Percentiles rank a stretch among this genome's conserved stretches.
Evolutionary conservation across 306 rosid genomes (phyloP).

Genomic region (Cucurbita maxima): DNA sequence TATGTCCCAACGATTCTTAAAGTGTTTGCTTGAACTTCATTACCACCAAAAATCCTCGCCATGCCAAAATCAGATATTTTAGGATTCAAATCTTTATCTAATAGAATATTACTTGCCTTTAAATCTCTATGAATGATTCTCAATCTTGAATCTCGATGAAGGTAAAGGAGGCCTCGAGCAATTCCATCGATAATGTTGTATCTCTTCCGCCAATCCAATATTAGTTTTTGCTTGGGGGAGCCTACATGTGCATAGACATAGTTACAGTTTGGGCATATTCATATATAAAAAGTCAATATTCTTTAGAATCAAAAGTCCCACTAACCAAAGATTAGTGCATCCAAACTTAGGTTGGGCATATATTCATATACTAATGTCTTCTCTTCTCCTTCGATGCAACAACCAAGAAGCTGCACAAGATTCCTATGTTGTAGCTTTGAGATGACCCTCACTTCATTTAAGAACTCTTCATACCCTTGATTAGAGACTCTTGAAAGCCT

Average conservation of each 20-base stretch:
- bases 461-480: conserved; percentile 31
- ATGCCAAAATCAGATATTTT: conserved; percentile 3
- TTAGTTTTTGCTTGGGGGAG: not conserved
- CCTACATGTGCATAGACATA: not conserved
- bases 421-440: conserved; percentile 40
- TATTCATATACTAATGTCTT: conserved; percentile 28
- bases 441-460: conserved; percentile 26
- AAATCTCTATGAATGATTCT: conserved; percentile 1
- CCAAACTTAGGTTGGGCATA: conserved; percentile 32
- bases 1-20: not conserved
- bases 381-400: conserved; percentile 26
- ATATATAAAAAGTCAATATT: conserved; percentile 10
- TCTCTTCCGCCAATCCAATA: not conserved
- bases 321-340: conserved; percentile 23
- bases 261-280: conserved; percentile 20
- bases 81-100: not conserved
- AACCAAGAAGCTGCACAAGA: conserved; percentile 33
- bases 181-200: not conserved
- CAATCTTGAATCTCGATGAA: not conserved
- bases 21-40: not conserved
- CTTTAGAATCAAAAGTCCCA: no score
- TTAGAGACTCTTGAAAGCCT: conserved; percentile 21
- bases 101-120: not conserved
- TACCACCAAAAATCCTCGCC: not conserved
- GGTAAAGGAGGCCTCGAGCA: conserved; percentile 1